Evolutionary conservation across 805 yeast species (phyloP), one percentile per base, ranked within the genome.

Genomic region (Wickerhamiella allomyrinae): DNA sequence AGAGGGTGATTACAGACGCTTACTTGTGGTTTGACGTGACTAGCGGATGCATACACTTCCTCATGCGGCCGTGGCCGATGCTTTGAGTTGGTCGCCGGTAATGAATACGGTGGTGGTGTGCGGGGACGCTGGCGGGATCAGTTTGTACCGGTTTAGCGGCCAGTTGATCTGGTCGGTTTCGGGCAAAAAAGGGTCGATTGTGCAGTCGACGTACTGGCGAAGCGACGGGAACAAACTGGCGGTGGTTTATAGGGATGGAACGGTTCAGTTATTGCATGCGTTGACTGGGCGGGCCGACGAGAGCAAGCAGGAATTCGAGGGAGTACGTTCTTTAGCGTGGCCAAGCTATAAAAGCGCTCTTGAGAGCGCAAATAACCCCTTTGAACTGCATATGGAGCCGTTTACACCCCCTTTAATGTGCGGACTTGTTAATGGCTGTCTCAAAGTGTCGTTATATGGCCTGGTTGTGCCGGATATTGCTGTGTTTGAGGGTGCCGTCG

Each of bases 201-300:
- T 45, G 15, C 14, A 6, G 8, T 15, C 39, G 9, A 27, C 56
- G 4, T 40, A 46, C 2, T 69, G 71, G 71, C 50, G 60, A 25
- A 56, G 57, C 5, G 66, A 65, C 46, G 71, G 71, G 3, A 49
- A 51, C 42, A 29, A 41, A 59, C 60, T 74, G 42, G 71, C 68
- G 10, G 56, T 72, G 2, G 51, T 69, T 2, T 76, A 75, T 7
- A 47, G 56, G 1, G 73, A 71, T 46, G 63, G 66, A 1, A 45
- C 58, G 7, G 62, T 66, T 33, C 63, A 67, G 40, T 54, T 74
- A 1, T 69, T 69, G 42, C 70, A 68, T 45, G 63, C 71, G 5
- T 65, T 67, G 43, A 66, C 58, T 15, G 77, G 78, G 2, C 60
- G 59, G 37, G 5, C 21, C 10, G 21, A 31, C 34, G 34, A 31